These are phyloP conservation scores for Sugiyamaella qingdaonensis DNA, from an alignment of 805 yeast species.

Conservation along the genomic window DNA sequence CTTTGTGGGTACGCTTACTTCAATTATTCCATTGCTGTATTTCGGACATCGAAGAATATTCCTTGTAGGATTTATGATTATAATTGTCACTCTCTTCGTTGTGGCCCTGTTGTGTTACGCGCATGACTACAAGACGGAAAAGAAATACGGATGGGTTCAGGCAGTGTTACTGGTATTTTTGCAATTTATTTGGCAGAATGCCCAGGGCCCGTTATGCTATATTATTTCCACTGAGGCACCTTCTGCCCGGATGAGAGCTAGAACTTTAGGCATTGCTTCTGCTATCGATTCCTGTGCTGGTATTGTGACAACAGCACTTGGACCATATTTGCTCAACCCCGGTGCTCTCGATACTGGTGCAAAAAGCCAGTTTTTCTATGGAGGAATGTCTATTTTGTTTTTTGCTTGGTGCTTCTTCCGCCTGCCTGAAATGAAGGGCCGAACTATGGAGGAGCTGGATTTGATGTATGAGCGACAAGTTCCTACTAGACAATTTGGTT, in stretches of 20 bases:
- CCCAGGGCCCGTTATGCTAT: conserved; percentile 41
- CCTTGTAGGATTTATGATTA: conserved; percentile 35
- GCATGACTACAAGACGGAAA: conserved; percentile 2
- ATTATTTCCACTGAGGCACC: conserved; percentile 42
- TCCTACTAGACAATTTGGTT: conserved; percentile 26
- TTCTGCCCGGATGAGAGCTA: conserved; percentile 39
- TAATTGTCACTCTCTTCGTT: conserved; percentile 36
- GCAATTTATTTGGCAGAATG: conserved; percentile 42
- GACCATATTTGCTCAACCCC: conserved; percentile 49
- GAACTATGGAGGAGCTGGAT: conserved; percentile 58
- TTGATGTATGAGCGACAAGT: conserved; percentile 39
- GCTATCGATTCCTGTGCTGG: conserved; percentile 22
- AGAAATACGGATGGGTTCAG: conserved; percentile 12
- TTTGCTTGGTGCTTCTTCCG: conserved; percentile 45
- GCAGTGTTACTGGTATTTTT: conserved; percentile 3
- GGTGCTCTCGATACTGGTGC: conserved; percentile 43
- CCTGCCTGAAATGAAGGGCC: conserved; percentile 54
- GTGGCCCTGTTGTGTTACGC: conserved; percentile 38
- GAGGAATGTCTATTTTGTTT: conserved; percentile 32
- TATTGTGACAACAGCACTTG: conserved; percentile 17
- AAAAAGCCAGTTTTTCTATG: conserved; percentile 45
- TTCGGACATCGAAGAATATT: conserved; percentile 24
- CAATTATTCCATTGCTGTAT: conserved; percentile 19
- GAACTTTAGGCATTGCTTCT: conserved; percentile 42
- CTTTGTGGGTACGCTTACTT: conserved; percentile 38